phyloP scores from a whole-genome alignment of 805 yeast genomes.

The Candida orba region DNA sequence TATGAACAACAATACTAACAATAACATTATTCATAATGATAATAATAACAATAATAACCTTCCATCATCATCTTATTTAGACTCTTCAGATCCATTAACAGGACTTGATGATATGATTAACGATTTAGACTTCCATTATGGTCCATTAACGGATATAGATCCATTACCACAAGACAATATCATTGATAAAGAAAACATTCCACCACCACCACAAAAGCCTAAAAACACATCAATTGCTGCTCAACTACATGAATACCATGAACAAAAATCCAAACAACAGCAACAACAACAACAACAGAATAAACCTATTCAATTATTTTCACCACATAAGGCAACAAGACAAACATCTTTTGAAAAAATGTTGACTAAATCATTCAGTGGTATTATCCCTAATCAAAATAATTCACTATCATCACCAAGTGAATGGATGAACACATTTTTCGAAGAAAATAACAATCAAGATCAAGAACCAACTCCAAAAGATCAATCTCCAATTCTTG shows the following conservation, averaged over 20 bases:
- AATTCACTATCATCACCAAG: conserved; percentile 15
- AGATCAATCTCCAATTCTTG: conserved; percentile 13
- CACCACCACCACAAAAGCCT: conserved; percentile 28
- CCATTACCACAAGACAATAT: conserved; percentile 19
- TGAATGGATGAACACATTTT: conserved; percentile 23
- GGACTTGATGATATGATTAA: conserved; percentile 27
- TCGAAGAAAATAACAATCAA: conserved; percentile 4
- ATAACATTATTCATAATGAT: no score
- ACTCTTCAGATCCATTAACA: conserved; percentile 30
- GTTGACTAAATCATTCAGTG: conserved; percentile 32
- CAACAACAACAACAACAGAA: not conserved
- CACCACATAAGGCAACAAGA: conserved; percentile 8
- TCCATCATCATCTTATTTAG: conserved; percentile 10
- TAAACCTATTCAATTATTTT: not conserved
- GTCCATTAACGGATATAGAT: conserved; percentile 25
- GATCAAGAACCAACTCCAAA: conserved; percentile 22
- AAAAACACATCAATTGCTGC: conserved; percentile 16
- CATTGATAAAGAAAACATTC: conserved; percentile 32
- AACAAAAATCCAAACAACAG: conserved; percentile 3
- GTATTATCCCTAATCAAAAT: conserved; percentile 13
- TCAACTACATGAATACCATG: conserved; percentile 16
- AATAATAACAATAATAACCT: not conserved
- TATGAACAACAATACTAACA: no score
- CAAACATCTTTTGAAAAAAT: conserved; percentile 34
- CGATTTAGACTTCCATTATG: conserved; percentile 25